Evolutionary conservation across 2,329 filamentous ascomycete genomes (phyloP).

Genomic region (Pestalotiopsis sp.): DNA sequence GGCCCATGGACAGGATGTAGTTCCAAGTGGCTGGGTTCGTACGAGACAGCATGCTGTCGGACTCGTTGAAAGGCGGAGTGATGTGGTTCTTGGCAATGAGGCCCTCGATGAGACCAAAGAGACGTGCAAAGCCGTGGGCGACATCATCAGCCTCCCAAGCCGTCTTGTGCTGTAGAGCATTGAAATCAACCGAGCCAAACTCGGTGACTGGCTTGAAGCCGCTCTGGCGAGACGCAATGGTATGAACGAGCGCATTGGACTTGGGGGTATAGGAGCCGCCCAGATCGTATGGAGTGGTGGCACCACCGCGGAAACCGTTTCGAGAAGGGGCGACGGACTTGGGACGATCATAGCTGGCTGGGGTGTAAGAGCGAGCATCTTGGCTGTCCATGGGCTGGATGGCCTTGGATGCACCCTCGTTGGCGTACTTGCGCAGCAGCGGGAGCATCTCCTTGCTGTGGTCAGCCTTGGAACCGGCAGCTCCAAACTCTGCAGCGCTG

Average conservation of each 20-base stretch:
- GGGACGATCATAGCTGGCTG: neutral
- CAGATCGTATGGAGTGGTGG: neutral
- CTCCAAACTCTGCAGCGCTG: neutral
- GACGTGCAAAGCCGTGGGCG: conserved; percentile 24
- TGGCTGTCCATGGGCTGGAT: neutral
- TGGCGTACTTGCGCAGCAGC: conserved; percentile 12
- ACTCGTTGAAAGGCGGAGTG: conserved; percentile 19
- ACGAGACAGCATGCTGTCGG: conserved; percentile 17
- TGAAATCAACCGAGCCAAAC: neutral
- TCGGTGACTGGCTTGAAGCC: neutral
- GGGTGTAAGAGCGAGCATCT: conserved; percentile 1
- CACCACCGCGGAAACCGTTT: neutral
- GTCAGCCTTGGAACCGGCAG: neutral
- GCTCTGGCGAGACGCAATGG: neutral
- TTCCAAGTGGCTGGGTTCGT: conserved; percentile 29
- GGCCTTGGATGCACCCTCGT: neutral
- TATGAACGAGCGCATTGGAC: neutral
- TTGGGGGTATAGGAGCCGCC: neutral
- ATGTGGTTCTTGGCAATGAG: conserved; percentile 29
- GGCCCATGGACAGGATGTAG: conserved; percentile 28
- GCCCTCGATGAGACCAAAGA: conserved; percentile 31
- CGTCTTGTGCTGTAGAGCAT: conserved; percentile 25
- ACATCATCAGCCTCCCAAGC: conserved; percentile 29
- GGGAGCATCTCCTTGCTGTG: conserved; percentile 12
- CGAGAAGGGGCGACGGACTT: neutral